phyloP scores from a whole-genome alignment of 1,139 yeast genomes.

The Lodderomyces beijingensis region DNA sequence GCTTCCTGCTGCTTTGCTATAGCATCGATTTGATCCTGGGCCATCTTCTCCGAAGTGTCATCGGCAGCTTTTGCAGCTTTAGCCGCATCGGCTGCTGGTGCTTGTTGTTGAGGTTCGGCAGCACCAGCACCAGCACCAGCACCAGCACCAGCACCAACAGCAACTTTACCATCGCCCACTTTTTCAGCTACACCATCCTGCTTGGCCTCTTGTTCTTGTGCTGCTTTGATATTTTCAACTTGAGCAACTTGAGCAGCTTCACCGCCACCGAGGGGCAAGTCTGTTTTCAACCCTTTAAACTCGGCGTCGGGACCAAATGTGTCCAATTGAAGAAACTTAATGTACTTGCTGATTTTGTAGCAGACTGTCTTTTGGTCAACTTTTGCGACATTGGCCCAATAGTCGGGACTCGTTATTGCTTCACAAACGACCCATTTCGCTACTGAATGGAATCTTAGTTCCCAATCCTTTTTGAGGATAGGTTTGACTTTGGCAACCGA shows the following conservation, averaged over 20 bases:
- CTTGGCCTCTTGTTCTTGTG: conserved; percentile 1
- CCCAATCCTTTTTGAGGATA: conserved; percentile 14
- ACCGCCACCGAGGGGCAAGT: neutral
- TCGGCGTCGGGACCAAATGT: conserved; percentile 13
- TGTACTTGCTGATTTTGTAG: conserved; percentile 20
- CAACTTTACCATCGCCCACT: no score
- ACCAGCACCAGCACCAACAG: no score
- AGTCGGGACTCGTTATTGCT: conserved; percentile 21
- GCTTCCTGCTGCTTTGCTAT: conserved; percentile 1
- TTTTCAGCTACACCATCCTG: no score
- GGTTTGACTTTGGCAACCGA: conserved; percentile 13
- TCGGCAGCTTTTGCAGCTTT: conserved; percentile 1
- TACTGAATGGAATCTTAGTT: conserved; percentile 31
- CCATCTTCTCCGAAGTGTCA: conserved; percentile 3
- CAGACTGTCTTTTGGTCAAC: conserved; percentile 23
- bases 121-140: neutral
- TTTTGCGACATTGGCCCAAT: conserved; percentile 20
- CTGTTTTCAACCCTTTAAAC: conserved; percentile 1
- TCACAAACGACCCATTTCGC: conserved; percentile 35
- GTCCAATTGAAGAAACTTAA: conserved; percentile 24
- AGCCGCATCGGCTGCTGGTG: conserved; percentile 1
- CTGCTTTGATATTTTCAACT: no score
- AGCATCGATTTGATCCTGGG: conserved; percentile 1
- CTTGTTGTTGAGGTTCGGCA: conserved; percentile 1
- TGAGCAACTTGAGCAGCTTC: neutral